Base-by-base conservation (phyloP, 805 yeast genomes). In the Millerozyma miso region DNA sequence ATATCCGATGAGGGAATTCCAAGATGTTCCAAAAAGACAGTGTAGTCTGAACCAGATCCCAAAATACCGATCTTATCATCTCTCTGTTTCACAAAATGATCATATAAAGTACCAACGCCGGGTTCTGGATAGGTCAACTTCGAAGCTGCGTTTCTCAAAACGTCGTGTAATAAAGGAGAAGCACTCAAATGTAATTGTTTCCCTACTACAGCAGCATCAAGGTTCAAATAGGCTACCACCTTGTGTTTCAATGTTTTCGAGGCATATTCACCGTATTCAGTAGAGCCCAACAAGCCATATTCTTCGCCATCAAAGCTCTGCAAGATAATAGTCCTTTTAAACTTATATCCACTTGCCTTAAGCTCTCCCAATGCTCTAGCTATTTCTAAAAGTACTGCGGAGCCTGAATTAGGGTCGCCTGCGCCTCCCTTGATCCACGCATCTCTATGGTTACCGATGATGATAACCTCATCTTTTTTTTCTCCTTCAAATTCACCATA, bases 1-100 rank as follows among this genome's bases (percentile, higher is more conserved):
- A 80, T 57, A 40, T 73, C 72, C 8, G 79, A 70, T 0, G 85
- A 73, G 1, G 90, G 86, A 33, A 84, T 75, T 4, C 88, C 90
- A 49, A 83, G 57, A 54, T 79, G 81, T 52, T 77, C 76, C 58
- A 83, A 86, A 50, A 82, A 81, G 7, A 79, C 79, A 2, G 78
- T 69, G 52, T 69, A 76, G 53, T 79, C 84, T 1, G 82, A 69
- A 4, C 77, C 76, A 7, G 78, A 71, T 2, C 79, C 77, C 12
- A 79, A 63, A 16, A 65, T 54, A 2, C 53, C 58, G 38, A 80
- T 65, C 0, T 65, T 53, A 6, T 68, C 67, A 39, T 62, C 67
- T 33, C 67, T 57, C 13, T 55, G 53, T 6, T 58, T 51, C 1
- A 53, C 48, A 68, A 80, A 80, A 51, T 77, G 76, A 29, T 81